These are phyloP conservation scores for Piromyces finnis DNA, from an alignment of 192 early-diverging fungal species.

Conservation along the genomic window DNA sequence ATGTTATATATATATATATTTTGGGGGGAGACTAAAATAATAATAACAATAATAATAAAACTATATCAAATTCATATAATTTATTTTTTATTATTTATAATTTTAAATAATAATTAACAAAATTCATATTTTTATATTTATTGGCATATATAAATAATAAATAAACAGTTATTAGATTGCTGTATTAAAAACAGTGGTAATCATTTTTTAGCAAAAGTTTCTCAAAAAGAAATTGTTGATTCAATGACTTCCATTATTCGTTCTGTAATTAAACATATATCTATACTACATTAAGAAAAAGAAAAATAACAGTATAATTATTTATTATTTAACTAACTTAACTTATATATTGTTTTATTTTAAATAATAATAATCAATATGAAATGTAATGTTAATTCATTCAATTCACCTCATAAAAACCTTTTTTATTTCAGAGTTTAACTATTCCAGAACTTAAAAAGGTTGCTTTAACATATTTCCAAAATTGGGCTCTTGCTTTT, in stretches of 20 bases:
- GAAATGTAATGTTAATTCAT: too few species aligned
- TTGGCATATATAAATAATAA: not conserved
- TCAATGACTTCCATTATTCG: not conserved
- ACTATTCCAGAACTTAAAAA: constrained; percentile 56
- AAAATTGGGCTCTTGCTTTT: constrained; percentile 78
- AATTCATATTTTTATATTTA: too few species aligned
- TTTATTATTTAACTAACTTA: not conserved
- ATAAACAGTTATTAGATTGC: not conserved
- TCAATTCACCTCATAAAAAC: too few species aligned
- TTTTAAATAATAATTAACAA: too few species aligned
- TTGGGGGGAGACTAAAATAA: too few species aligned
- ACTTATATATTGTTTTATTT: too few species aligned
- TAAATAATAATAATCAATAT: not conserved
- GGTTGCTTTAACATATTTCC: constrained; percentile 57
- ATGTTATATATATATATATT: not conserved
- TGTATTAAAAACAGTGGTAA: not conserved
- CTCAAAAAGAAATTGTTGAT: not conserved
- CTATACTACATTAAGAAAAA: not conserved
- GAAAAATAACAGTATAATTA: not conserved
- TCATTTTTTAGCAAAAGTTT: not conserved
- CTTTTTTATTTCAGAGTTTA: too few species aligned
- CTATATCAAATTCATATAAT: too few species aligned
- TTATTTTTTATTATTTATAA: constrained; percentile 3
- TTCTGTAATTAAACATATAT: not conserved
- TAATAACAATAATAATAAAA: too few species aligned